phyloP scores from a whole-genome alignment of 768 basidiomycete species.

The Boletales sp. region DNA sequence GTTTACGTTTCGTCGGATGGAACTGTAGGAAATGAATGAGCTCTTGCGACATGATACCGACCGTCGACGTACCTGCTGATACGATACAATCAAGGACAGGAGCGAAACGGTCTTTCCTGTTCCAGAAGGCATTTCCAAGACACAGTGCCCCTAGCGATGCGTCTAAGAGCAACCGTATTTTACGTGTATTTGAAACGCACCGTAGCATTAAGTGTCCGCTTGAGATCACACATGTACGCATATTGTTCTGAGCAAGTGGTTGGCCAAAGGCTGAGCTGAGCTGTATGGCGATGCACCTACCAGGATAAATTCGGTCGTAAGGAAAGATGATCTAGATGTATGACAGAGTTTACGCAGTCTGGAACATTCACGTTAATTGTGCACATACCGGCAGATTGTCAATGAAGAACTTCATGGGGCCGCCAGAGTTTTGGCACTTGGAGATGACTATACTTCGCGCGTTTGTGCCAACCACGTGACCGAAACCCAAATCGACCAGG shows the following conservation, averaged over 20 bases:
- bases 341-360: background rate
- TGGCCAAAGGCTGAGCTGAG: conserved; percentile 1
- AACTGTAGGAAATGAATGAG: conserved; percentile 49
- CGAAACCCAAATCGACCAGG: too few species aligned
- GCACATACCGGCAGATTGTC: conserved; percentile 71
- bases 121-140: conserved; percentile 99
- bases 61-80: conserved; percentile 71
- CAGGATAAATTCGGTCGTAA: conserved; percentile 95
- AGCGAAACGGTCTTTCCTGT: conserved; percentile 98
- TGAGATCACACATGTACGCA: conserved; percentile 99
- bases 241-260: conserved; percentile 74
- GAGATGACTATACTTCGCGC: too few species aligned
- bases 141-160: conserved; percentile 82
- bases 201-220: conserved; percentile 91
- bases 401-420: conserved; percentile 74
- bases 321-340: conserved; percentile 74
- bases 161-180: background rate
- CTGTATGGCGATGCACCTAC: conserved; percentile 38
- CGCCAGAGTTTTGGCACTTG: background rate
- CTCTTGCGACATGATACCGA: background rate
- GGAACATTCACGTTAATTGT: background rate
- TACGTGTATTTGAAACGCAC: conserved; percentile 39
- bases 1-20: conserved; percentile 87
- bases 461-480: background rate
- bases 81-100: conserved; percentile 92